Conservation (phyloP, 2,329 filamentous ascomycete species). For the Penicillium sp. region DNA sequence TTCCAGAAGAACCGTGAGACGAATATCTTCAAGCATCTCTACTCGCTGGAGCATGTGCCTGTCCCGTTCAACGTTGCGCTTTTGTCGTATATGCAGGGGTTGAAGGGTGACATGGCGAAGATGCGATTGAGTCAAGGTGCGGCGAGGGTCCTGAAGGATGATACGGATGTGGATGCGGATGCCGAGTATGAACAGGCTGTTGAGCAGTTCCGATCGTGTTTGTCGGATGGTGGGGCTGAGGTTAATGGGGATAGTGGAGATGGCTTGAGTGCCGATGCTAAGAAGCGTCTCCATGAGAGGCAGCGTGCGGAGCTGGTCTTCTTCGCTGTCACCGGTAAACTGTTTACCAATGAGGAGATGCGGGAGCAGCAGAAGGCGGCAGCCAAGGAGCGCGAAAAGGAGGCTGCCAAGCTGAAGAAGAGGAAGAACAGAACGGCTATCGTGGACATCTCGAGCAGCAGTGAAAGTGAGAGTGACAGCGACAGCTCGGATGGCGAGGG, state of each 20-base stretch:
- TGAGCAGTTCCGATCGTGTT: constrained; percentile 40
- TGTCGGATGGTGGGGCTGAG: constrained; percentile 25
- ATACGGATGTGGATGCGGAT: constrained; percentile 34
- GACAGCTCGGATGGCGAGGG: constrained; percentile 5
- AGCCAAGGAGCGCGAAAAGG: constrained; percentile 1
- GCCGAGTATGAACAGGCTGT: constrained; percentile 50
- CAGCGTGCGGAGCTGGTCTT: constrained; percentile 38
- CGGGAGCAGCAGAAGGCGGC: constrained; percentile 24
- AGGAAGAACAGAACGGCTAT: constrained; percentile 42
- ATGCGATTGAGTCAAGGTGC: constrained; percentile 62
- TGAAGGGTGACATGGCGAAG: constrained; percentile 70
- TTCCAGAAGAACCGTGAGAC: constrained; percentile 94
- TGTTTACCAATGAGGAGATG: constrained; percentile 27
- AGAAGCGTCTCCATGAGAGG: constrained; percentile 33
- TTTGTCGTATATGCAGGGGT: constrained; percentile 70
- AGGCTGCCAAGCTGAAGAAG: constrained; percentile 26
- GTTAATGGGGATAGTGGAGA: constrained; percentile 20
- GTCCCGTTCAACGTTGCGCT: constrained; percentile 64
- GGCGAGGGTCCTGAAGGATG: constrained; percentile 50
- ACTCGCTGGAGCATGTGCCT: constrained; percentile 68
- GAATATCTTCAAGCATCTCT: constrained; percentile 75
- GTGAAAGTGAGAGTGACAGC: constrained; percentile 29
- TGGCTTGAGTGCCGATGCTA: constrained; percentile 22
- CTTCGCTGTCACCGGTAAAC: constrained; percentile 30
- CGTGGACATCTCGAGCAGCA: constrained; percentile 42